Percentiles rank a stretch among this genome's conserved stretches.
These are phyloP conservation scores for Geoglossum cookeanum DNA, from an alignment of 2,329 filamentous ascomycete species.

Conservation along the genomic window DNA sequence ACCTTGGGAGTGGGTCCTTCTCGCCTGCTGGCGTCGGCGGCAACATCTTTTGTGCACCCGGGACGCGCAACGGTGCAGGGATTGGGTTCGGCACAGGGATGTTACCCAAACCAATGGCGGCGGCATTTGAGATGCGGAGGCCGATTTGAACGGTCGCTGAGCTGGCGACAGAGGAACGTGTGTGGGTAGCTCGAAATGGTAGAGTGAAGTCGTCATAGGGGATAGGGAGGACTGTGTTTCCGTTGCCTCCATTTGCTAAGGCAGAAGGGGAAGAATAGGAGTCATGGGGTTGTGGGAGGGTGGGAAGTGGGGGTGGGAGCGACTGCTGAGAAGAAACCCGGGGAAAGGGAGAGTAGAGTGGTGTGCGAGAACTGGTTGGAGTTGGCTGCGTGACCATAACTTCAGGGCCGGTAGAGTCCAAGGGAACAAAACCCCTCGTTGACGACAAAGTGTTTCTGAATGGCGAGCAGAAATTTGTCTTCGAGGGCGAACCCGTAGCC, in stretches of 20 bases:
- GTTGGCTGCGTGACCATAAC: neutral
- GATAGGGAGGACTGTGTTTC: neutral
- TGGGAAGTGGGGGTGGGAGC: slow-evolving; percentile 13
- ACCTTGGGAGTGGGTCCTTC: neutral
- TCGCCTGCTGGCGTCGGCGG: neutral
- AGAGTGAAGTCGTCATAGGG: slow-evolving; percentile 20
- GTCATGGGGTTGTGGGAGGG: neutral
- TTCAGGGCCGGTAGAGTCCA: neutral
- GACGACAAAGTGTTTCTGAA: neutral
- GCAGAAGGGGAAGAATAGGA: neutral
- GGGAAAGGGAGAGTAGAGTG: slow-evolving; percentile 25
- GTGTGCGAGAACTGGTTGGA: slow-evolving; percentile 7
- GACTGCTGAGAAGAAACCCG: slow-evolving; percentile 18
- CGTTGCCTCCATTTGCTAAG: neutral
- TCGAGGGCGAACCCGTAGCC: neutral
- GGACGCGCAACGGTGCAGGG: neutral
- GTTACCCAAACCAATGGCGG: slow-evolving; percentile 24
- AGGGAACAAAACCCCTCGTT: too few species aligned
- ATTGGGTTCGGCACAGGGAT: neutral
- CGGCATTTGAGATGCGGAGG: slow-evolving; percentile 42
- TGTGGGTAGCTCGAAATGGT: slow-evolving; percentile 11
- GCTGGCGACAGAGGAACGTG: slow-evolving; percentile 43
- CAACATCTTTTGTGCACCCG: neutral
- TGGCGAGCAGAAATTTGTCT: neutral
- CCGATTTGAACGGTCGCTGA: slow-evolving; percentile 55